A percentile compares a stretch with the other conserved stretches of the same genome.
Conservation (phyloP, 2,329 filamentous ascomycete species). For the Botryotinia convoluta region DNA sequence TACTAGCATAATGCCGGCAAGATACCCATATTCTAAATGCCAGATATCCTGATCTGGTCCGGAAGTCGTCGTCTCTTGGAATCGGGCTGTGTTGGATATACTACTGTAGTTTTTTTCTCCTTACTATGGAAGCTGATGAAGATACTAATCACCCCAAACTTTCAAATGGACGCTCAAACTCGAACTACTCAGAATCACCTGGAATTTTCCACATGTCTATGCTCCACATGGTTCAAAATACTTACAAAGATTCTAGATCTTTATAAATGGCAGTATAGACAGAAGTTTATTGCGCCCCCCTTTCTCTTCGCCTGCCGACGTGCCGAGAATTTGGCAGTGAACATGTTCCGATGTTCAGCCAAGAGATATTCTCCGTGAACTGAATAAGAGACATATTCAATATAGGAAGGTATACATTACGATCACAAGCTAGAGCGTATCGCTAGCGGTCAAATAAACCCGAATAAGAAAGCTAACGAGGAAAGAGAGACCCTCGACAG, state of each 20-base stretch:
- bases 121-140: not conserved
- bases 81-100: not conserved
- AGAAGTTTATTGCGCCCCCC: not conserved
- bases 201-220: not conserved
- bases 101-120: not conserved
- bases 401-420: not conserved
- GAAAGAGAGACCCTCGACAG: not conserved
- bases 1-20: not conserved
- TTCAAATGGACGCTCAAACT: not conserved
- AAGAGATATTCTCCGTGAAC: not conserved
- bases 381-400: rapidly evolving
- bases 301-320: not conserved
- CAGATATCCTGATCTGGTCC: not conserved
- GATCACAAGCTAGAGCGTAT: not conserved
- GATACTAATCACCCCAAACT: not conserved
- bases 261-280: not conserved
- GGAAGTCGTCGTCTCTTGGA: not conserved
- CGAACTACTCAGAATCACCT: not conserved
- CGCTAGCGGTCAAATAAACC: not conserved
- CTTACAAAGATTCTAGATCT: not conserved
- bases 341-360: not conserved
- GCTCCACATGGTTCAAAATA: not conserved
- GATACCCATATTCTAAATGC: not conserved
- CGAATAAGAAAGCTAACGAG: not conserved
- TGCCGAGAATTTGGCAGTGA: too few relatives aligned